Conservation (phyloP, 192 early-diverging fungal species). For the Dimargaris xerosporica region DNA sequence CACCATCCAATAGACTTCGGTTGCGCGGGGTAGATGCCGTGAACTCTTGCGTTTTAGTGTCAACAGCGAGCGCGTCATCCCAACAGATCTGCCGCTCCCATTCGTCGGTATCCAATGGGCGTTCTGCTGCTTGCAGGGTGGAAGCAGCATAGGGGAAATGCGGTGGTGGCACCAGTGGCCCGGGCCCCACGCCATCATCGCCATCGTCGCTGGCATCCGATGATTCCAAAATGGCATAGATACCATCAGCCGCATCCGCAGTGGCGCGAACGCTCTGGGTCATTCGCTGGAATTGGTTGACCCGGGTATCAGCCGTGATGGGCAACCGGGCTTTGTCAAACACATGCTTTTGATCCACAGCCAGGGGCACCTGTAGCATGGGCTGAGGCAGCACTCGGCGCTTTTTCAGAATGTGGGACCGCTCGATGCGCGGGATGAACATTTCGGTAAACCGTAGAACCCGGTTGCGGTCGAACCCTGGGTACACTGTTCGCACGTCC, state of each 20-base stretch:
- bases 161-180: background rate
- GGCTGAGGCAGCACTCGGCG: background rate
- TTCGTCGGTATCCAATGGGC: background rate
- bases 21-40: conserved; percentile 27
- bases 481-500: conserved; percentile 35
- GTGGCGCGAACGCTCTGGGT: background rate
- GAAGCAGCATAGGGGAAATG: background rate
- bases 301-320: background rate
- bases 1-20: conserved; percentile 42
- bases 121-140: background rate
- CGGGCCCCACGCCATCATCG: background rate
- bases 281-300: background rate
- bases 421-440: conserved; percentile 18
- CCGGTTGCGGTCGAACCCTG: conserved; percentile 41
- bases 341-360: background rate
- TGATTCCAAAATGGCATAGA: background rate
- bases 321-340: background rate
- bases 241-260: background rate
- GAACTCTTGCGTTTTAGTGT: background rate
- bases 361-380: no score
- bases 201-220: background rate
- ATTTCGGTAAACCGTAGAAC: conserved; percentile 47
- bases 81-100: conserved; percentile 11
- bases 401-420: conserved; percentile 5
- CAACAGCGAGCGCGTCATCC: background rate